Evolutionary conservation across 352 stramenopile species (phyloP).

Genomic region (Globisporangium paroecandrum): DNA sequence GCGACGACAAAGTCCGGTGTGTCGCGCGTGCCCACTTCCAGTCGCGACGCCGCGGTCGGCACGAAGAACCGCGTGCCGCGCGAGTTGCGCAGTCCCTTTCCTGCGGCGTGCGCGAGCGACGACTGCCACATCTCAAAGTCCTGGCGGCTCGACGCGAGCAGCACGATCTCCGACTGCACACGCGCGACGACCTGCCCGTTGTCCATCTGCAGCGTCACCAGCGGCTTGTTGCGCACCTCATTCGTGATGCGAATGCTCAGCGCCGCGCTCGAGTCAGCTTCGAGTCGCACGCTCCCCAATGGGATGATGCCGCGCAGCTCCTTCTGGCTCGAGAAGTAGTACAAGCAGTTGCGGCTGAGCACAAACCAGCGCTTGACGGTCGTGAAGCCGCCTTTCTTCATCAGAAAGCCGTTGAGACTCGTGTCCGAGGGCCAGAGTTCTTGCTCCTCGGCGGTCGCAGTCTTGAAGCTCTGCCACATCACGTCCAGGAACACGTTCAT

Average conservation of each 20-base stretch:
- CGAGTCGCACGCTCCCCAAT: conserved; percentile 67
- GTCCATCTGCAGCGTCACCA: conserved; percentile 80
- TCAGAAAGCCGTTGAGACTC: conserved; percentile 78
- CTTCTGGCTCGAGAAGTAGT: conserved; percentile 84
- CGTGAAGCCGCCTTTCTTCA: conserved; percentile 82
- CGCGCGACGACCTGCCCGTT: conserved; percentile 78
- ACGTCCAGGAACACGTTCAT: conserved; percentile 87
- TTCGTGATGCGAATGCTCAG: conserved; percentile 78
- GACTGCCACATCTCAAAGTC: conserved; percentile 90
- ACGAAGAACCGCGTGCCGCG: conserved; percentile 82
- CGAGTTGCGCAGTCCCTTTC: conserved; percentile 77
- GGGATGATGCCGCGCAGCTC: conserved; percentile 85
- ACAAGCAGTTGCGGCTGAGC: conserved; percentile 84
- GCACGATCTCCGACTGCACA: conserved; percentile 74
- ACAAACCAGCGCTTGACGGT: conserved; percentile 85
- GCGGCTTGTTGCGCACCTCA: conserved; percentile 40
- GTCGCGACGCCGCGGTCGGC: conserved; percentile 69
- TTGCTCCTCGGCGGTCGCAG: conserved; percentile 77
- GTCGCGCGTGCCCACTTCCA: conserved; percentile 77
- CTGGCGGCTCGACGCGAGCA: conserved; percentile 57
- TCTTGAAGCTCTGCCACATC: conserved; percentile 87
- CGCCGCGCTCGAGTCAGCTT: conserved; percentile 48
- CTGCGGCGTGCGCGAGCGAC: conserved; percentile 74
- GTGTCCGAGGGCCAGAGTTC: conserved; percentile 88
- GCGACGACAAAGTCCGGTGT: conserved; percentile 78